Evolutionary conservation across 148 eudicot genomes (phyloP), one percentile per base, ranked within the genome.

Genomic region (Mesembryanthemum crystallinum): DNA sequence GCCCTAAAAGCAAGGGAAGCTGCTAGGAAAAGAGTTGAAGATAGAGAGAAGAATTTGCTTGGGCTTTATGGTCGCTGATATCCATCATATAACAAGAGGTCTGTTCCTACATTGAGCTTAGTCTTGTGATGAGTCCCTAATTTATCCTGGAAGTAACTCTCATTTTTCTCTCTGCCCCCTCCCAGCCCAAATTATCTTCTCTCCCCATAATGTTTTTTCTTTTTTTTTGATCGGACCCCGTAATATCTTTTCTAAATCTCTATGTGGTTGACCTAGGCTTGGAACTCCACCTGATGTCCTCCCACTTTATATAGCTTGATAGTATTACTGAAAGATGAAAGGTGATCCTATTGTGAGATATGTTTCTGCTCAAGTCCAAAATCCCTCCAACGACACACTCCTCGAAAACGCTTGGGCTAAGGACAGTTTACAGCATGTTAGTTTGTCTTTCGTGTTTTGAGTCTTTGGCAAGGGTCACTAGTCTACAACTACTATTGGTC

Each of bases 1-100:
- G 98, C 98, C 17, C 85, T 87, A 52, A 92, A 92, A 85, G 96
- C 96, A 33, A 89, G 98, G 85, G 98, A 92, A 77, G 98, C 98
- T 61, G 98, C 98, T 69, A 87, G 91, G 73, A 92, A 89, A 76
- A 88, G 98, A 87, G 92, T 95, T 29, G 94, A 87, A 78, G 91
- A 88, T 24, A 79, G 87, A 85, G 74, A 90, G 90, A 82, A 90
- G 78, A 78, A 83, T 33, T 82, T 87, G 82, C 93, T 95, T 25
- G 98, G 98, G 68, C 87, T 95, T 27, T 95, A 95, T 81, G 88
- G 83, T 69, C 85, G 74, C 64, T 92, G 61, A 57, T 8, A n/a
- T 8, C 11, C 3, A 57, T 57, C 61, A 57, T 57, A 57, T 23
- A 57, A 21, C 61, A 57, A 52, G 58, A 52, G 61, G 61, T 57